A percentile compares a stretch with the other conserved stretches of the same genome.
Conservation (phyloP, 1,284 basidiomycete genomes). For the Erythrobasidium hasegawianum region DNA sequence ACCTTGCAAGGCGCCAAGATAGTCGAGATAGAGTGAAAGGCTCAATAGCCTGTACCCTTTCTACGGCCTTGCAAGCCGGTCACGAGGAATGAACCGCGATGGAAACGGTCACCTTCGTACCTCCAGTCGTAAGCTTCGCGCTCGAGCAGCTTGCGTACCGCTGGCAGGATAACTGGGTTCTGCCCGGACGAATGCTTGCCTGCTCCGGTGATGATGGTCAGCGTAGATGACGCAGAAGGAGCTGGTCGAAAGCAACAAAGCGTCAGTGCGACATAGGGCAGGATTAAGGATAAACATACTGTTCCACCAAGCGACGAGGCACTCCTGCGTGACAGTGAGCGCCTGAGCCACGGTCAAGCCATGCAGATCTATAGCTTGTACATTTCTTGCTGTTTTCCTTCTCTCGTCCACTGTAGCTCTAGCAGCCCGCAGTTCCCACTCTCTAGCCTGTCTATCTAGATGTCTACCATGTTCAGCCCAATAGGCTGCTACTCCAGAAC, state of each 20-base stretch:
- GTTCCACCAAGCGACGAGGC: conserved; percentile 24
- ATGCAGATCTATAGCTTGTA: conserved; percentile 32
- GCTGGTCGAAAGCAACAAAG: background rate
- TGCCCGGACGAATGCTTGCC: conserved; percentile 33
- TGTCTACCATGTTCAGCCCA: conserved; percentile 35
- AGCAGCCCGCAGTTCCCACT: conserved; percentile 32
- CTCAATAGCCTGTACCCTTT: conserved; percentile 20
- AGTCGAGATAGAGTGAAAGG: conserved; percentile 5
- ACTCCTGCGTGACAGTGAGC: conserved; percentile 34
- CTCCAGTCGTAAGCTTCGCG: conserved; percentile 30
- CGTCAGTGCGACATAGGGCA: background rate
- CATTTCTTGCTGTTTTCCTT: conserved; percentile 4
- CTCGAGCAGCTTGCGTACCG: conserved; percentile 32
- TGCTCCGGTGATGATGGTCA: conserved; percentile 34
- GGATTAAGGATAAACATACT: too few species aligned
- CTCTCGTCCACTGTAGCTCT: conserved; percentile 33
- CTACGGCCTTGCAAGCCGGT: conserved; percentile 29
- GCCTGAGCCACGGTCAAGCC: conserved; percentile 32
- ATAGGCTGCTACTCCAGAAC: conserved; percentile 32
- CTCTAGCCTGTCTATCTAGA: conserved; percentile 28
- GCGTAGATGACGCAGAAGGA: conserved; percentile 9
- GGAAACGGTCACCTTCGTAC: conserved; percentile 20
- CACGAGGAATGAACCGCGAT: conserved; percentile 20
- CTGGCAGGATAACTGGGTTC: conserved; percentile 31
- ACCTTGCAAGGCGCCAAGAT: conserved; percentile 11